These are phyloP conservation scores for Apiospora kogelbergensis DNA, from an alignment of 2,329 filamentous ascomycete species.

Conservation along the genomic window DNA sequence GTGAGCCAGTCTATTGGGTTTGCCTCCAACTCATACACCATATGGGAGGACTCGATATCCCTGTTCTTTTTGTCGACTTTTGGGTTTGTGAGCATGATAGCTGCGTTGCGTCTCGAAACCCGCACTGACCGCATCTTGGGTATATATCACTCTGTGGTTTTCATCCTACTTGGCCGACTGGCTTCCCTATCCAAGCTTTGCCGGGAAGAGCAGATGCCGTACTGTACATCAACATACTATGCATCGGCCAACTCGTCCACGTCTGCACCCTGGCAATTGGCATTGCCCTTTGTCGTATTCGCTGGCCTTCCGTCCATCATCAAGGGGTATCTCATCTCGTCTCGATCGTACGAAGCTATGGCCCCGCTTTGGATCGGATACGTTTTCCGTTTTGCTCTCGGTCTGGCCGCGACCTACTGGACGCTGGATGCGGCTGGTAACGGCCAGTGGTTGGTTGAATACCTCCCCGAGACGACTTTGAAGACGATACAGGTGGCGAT, in stretches of 20 bases:
- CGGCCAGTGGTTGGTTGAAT: slow-evolving; percentile 70
- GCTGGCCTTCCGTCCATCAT: slow-evolving; percentile 72
- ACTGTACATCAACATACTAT: slow-evolving; percentile 94
- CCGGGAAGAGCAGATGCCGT: slow-evolving; percentile 97
- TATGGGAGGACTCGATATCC: slow-evolving; percentile 96
- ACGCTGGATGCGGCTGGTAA: slow-evolving; percentile 86
- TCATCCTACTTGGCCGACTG: slow-evolving; percentile 74
- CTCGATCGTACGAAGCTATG: slow-evolving; percentile 83
- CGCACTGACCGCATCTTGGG: slow-evolving; percentile 71
- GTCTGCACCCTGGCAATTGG: slow-evolving; percentile 85
- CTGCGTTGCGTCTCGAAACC: slow-evolving; percentile 71
- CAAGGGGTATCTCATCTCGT: slow-evolving; percentile 77
- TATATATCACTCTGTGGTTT: slow-evolving; percentile 81
- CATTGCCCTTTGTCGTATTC: slow-evolving; percentile 74
- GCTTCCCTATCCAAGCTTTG: slow-evolving; percentile 90
- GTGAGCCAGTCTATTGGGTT: slow-evolving; percentile 90
- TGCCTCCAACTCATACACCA: slow-evolving; percentile 96
- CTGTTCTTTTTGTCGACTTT: slow-evolving; percentile 91
- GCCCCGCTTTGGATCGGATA: slow-evolving; percentile 82
- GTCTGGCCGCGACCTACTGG: slow-evolving; percentile 83
- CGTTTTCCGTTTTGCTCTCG: slow-evolving; percentile 72
- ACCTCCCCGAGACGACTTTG: slow-evolving; percentile 57
- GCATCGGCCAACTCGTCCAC: slow-evolving; percentile 89
- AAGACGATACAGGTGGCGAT: slow-evolving; percentile 75
- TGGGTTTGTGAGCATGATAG: slow-evolving; percentile 70